Conservation (phyloP, 73 alveolate species). For the Urostyla sp. region DNA sequence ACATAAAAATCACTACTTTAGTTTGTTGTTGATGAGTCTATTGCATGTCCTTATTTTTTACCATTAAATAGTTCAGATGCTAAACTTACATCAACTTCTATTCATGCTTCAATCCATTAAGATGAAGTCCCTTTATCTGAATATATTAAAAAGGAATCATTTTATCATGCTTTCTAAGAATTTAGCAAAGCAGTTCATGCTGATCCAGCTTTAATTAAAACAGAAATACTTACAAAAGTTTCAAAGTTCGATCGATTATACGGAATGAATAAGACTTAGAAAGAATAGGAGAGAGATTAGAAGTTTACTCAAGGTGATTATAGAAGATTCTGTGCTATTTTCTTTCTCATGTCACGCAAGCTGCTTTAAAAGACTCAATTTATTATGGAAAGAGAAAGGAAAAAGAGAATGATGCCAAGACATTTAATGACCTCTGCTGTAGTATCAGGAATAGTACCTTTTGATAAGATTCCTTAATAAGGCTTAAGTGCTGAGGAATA, state of each 20-base stretch:
- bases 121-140: constrained; percentile 40
- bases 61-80: constrained; percentile 37
- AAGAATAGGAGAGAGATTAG: neutral
- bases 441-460: constrained; percentile 6
- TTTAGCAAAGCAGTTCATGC: constrained; percentile 22
- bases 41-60: constrained; percentile 34
- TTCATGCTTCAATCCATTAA: constrained; percentile 12
- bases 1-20: neutral
- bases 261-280: neutral
- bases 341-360: constrained; percentile 5
- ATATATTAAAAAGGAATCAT: constrained; percentile 15
- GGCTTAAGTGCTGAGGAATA: neutral
- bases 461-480: neutral
- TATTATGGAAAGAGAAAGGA: constrained; percentile 44
- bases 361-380: constrained; percentile 28
- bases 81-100: neutral
- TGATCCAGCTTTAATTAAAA: constrained; percentile 37
- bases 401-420: constrained; percentile 43
- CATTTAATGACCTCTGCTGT: constrained; percentile 40
- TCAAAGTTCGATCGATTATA: constrained; percentile 10
- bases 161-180: neutral
- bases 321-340: constrained; percentile 31
- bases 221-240: constrained; percentile 1
- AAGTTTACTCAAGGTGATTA: constrained; percentile 45
- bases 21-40: constrained; percentile 13